phyloP scores from a whole-genome alignment of 768 basidiomycete genomes.

The Cyclocybe aegerita region DNA sequence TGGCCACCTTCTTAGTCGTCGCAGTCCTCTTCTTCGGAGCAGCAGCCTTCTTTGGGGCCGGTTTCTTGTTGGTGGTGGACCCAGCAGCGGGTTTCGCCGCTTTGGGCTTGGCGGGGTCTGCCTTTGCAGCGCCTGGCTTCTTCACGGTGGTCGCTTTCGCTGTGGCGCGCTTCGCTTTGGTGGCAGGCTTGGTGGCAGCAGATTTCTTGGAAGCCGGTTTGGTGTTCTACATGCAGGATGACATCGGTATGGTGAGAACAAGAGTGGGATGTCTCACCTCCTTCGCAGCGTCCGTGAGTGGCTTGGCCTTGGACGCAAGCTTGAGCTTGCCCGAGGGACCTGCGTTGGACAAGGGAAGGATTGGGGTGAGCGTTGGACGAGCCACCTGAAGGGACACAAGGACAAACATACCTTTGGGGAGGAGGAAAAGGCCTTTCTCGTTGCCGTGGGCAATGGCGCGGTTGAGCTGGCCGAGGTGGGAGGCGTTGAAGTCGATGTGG shows the following conservation, averaged over 20 bases:
- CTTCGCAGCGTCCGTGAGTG: slow-evolving; percentile 51
- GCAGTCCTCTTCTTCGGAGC: slow-evolving; percentile 15
- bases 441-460: slow-evolving; percentile 67
- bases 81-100: slow-evolving; percentile 11
- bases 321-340: slow-evolving; percentile 49
- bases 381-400: not conserved
- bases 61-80: slow-evolving; percentile 21
- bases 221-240: slow-evolving; percentile 31
- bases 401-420: slow-evolving; percentile 44
- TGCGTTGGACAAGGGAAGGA: slow-evolving; percentile 13
- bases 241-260: slow-evolving; percentile 3
- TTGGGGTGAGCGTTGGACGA: not conserved
- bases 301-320: slow-evolving; percentile 58
- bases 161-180: slow-evolving; percentile 17
- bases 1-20: slow-evolving; percentile 30
- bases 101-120: slow-evolving; percentile 18
- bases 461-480: slow-evolving; percentile 72
- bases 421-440: slow-evolving; percentile 46
- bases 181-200: slow-evolving; percentile 8
- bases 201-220: slow-evolving; percentile 44
- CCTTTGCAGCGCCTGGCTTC: slow-evolving; percentile 27
- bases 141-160: slow-evolving; percentile 15
- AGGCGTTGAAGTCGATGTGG: slow-evolving; percentile 71
- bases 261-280: slow-evolving; percentile 33
- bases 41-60: slow-evolving; percentile 19